Evolutionary conservation across 176 grass and related monocot species (phyloP).

Genomic region (Aegilops umbellulata): DNA sequence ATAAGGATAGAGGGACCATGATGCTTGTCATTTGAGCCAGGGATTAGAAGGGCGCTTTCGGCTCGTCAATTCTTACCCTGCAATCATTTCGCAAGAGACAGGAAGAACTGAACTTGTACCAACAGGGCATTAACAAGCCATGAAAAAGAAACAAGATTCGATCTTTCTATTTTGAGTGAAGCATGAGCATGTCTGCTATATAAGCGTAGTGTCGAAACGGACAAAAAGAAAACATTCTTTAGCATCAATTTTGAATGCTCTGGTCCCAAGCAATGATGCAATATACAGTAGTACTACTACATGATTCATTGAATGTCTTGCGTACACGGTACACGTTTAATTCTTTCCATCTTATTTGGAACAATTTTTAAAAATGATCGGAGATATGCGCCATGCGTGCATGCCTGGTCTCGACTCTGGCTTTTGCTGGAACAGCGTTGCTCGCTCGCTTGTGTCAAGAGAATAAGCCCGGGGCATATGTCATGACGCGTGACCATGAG

Average conservation of each 20-base stretch:
- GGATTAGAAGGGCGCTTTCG: too few species aligned
- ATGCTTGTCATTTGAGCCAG: too few species aligned
- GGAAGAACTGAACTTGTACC: not conserved
- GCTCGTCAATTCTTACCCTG: not conserved
- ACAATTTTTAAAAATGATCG: not conserved
- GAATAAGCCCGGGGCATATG: not conserved
- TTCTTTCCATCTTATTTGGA: not conserved
- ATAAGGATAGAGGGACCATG: too few species aligned
- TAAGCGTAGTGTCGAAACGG: not conserved
- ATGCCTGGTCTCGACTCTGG: not conserved
- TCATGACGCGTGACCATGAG: too few species aligned
- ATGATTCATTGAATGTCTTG: slow-evolving; percentile 10
- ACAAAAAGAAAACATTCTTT: too few species aligned
- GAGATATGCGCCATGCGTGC: not conserved
- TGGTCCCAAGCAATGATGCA: slow-evolving; percentile 24
- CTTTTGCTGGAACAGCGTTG: not conserved
- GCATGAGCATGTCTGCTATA: not conserved
- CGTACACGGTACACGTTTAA: not conserved
- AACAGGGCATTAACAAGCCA: not conserved
- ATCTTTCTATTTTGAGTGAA: not conserved
- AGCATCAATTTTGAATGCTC: not conserved
- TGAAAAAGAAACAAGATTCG: slow-evolving; percentile 4
- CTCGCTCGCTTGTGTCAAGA: not conserved
- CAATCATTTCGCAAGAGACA: not conserved
- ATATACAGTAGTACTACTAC: not conserved